Base-by-base conservation (phyloP, 2,329 filamentous ascomycete species). In the Exserohilum turcica region DNA sequence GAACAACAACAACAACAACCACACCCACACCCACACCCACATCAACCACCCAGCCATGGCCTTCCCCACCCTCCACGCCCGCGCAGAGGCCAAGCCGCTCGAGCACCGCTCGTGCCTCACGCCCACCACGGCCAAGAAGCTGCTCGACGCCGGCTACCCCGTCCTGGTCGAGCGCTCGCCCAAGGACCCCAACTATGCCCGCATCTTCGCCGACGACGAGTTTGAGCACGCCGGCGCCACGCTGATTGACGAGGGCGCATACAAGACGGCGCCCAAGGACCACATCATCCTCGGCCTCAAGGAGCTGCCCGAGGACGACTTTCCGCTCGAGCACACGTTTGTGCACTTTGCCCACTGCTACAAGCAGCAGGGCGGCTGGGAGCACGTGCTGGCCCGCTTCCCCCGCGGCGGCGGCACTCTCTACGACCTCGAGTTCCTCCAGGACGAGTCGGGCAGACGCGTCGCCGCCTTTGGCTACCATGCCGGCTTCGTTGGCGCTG, bases 391-490 rank as follows among this genome's bases (percentile, higher is more conserved):
- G n/a, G 82, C 86, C 52, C 84, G 92, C 50, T 97, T 92, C 74
- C 83, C 89, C 24, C 83, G 85, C 19, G 91, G 90, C 52, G 85
- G 86, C 48, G 90, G 91, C 63, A 87, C 84, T 0, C 84, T 97
- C 12, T 84, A 92, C 54, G 92, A 97, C 68, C 83, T 97, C 32
- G 92, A 96, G 73, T 97, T 96, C 73, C 80, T 97, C 32, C 84
- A 85, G 33, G 88, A 95, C 63, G 84, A 87, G 59, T 81, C 78
- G 27, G 89, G 89, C 32, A 81, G 89, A 40, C 79, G 90, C 56
- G 86, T 92, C 1, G 87, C 87, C 7, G 86, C 86, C 1, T 91
- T 91, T 65, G 84, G 87, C 52, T 81, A 80, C 68, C 74, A 76
- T 60, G 74, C 74, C 16, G 74, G 75, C n/a, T 77, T 76, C 40